Evolutionary conservation across 148 eudicot genomes (phyloP), one percentile per base, ranked within the genome.

Genomic region (Rheum nobile): DNA sequence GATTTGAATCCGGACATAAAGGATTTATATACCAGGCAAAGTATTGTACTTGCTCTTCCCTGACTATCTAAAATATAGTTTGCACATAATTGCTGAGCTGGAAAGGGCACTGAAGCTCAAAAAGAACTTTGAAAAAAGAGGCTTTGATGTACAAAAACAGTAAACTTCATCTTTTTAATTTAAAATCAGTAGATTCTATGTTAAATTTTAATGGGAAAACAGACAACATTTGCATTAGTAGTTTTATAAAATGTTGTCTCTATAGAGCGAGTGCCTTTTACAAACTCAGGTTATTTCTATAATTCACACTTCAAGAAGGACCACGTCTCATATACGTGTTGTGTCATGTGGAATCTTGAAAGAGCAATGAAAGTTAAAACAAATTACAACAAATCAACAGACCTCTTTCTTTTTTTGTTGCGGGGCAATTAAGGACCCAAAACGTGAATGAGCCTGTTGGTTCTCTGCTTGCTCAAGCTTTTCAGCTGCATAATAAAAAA

Each of bases 391-490:
- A 57, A 22, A 68, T 68, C 69, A 77, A 41, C 84, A 77, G 17
- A 90, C 98, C 93, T 91, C 97, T 88, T 91, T 95, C 89, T 91
- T 95, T 74, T 83, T 91, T 38, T 91, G 97, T 73, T 92, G 77
- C 50, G 92, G 82, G 38, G 90, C 70, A 12, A 92, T 57, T 35
- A 88, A 71, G 26, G 92, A 79, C 14, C 93, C 98, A 78, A 82
- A 84, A 38, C 98, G 98, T 47, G 96, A 81, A 82, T 95, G 97
- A 48, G 92, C 84, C 82, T 90, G 71, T 43, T 95, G 97, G 72
- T 81, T 87, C 79, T 91, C 98, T 69, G 98, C 97, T 82, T 95
- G 97, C 84, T 95, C 98, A 80, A 95, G 83, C 78, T 91, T 95
- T 73, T 95, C 98, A 76, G 98, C 98, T 94, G 87, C 85, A 80